Evolutionary conservation across 176 grass and related monocot species (phyloP), one percentile per base, ranked within the genome.

Genomic region (Musa schizocarpa): DNA sequence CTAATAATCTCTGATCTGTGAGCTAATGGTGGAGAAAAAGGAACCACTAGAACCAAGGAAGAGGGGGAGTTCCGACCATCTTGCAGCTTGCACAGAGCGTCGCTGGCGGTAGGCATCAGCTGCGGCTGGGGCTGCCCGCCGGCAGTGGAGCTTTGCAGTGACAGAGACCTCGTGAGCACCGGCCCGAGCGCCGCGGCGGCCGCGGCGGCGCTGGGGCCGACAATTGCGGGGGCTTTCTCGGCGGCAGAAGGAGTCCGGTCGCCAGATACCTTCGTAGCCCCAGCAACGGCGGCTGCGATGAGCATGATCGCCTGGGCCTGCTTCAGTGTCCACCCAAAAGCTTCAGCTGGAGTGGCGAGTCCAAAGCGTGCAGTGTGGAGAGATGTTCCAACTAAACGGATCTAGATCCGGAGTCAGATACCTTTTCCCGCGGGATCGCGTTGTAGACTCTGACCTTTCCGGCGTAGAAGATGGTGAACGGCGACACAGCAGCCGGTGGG

Each of bases 301-400:
- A 96, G 87, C 93, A 96, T 90, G 74, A 96, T 96, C 70, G 93
- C 93, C 66, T 92, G 87, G 68, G 93, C 93, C 93, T 96, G 71
- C 84, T 9, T 3, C 81, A 64, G 20, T 14, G 8, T 62, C 6
- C 5, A n/a, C 17, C 14, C 14, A n/a, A 62, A 62, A 19, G 57
- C 14, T 62, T 62, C 57, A 62, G 57, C 48, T 22, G 0, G 14
- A 56, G 83, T 63, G 83, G 78, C 66, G 75, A 65, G 50, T 17
- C 29, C 52, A 20, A 0, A 48, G 75, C 50, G 13, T 48, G 10
- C 14, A 85, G 23, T 69, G 1, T 52, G n/a, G 17, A 21, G 20
- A 57, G 13, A 19, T 62, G 14, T 17, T 12, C 20, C 20, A 62
- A 62, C 7, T 4, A 62, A 21, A 73, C 51, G 11, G 21, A 13